These are phyloP conservation scores for Pichia rugopelliculosa DNA, from an alignment of 805 yeast genomes.

Conservation along the genomic window DNA sequence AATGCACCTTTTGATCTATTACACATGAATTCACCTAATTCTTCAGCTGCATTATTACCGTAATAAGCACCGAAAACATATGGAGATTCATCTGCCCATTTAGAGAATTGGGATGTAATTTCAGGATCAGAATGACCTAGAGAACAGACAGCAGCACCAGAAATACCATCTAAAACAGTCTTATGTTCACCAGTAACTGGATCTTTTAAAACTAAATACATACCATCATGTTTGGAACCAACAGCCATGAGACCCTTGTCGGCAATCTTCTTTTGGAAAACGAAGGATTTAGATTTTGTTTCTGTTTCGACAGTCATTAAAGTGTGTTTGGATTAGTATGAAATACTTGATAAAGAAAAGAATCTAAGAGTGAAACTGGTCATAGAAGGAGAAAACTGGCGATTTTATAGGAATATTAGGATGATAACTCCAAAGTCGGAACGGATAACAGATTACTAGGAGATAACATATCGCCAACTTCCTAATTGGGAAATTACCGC, in stretches of 20 bases:
- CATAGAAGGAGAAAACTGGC: not conserved
- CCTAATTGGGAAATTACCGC: not conserved
- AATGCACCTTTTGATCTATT: slow-evolving; percentile 32
- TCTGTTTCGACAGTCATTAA: slow-evolving; percentile 17
- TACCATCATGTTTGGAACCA: slow-evolving; percentile 38
- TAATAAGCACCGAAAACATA: slow-evolving; percentile 28
- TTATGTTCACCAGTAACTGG: slow-evolving; percentile 31
- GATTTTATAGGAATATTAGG: too few relatives aligned
- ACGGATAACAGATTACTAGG: not conserved
- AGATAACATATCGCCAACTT: not conserved
- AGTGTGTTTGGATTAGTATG: not conserved
- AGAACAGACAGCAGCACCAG: slow-evolving; percentile 46
- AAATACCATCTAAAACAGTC: slow-evolving; percentile 32
- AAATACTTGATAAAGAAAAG: too few relatives aligned
- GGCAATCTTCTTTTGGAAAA: slow-evolving; percentile 37
- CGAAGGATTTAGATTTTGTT: too few relatives aligned
- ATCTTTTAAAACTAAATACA: slow-evolving; percentile 34
- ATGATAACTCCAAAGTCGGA: not conserved
- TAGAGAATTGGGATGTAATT: slow-evolving; percentile 30
- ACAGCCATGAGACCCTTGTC: slow-evolving; percentile 32
- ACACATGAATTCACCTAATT: slow-evolving; percentile 36
- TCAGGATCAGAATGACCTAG: slow-evolving; percentile 36
- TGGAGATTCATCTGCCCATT: slow-evolving; percentile 27
- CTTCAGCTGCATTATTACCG: slow-evolving; percentile 36
- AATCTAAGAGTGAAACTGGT: too few relatives aligned